Percentiles rank a stretch among this genome's conserved stretches.
Evolutionary conservation across 768 basidiomycete genomes (phyloP).

Genomic region (Boletus reticulatus): DNA sequence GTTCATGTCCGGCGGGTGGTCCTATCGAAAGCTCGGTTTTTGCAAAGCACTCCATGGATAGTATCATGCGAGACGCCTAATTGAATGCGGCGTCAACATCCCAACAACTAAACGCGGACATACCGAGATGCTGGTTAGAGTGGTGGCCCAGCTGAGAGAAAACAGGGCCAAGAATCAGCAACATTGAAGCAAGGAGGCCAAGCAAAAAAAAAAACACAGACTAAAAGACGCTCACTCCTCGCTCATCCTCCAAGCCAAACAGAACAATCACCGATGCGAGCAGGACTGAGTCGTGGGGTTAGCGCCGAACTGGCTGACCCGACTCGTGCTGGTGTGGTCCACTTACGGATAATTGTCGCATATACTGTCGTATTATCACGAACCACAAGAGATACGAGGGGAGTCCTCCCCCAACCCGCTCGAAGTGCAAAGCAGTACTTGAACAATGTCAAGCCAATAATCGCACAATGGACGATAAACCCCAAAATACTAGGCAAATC

Average conservation of each 20-base stretch:
- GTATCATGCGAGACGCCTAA: constrained; percentile 23
- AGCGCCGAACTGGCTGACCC: neutral
- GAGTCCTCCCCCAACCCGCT: constrained; percentile 15
- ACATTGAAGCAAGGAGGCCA: neutral
- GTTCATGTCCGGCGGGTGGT: neutral
- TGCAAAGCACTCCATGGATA: constrained; percentile 18
- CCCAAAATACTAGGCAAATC: constrained; percentile 8
- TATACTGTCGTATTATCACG: constrained; percentile 15
- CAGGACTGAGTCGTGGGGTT: neutral
- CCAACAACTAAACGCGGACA: neutral
- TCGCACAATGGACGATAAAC: constrained; percentile 12
- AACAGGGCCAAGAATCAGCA: neutral
- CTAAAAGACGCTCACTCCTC: neutral
- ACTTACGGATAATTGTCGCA: constrained; percentile 8
- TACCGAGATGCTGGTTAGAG: constrained; percentile 12
- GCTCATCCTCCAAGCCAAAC: neutral
- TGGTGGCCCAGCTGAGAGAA: constrained; percentile 12
- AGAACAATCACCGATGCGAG: neutral
- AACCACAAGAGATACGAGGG: constrained; percentile 20
- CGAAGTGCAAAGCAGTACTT: constrained; percentile 16
- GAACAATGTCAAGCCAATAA: constrained; percentile 15
- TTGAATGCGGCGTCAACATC: neutral
- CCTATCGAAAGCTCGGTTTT: neutral
- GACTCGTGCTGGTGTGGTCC: too few species aligned
- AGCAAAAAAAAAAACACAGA: neutral